Evolutionary conservation across 768 basidiomycete genomes (phyloP), one percentile per base, ranked within the genome.

Genomic region (Auriscalpium microsporum): DNA sequence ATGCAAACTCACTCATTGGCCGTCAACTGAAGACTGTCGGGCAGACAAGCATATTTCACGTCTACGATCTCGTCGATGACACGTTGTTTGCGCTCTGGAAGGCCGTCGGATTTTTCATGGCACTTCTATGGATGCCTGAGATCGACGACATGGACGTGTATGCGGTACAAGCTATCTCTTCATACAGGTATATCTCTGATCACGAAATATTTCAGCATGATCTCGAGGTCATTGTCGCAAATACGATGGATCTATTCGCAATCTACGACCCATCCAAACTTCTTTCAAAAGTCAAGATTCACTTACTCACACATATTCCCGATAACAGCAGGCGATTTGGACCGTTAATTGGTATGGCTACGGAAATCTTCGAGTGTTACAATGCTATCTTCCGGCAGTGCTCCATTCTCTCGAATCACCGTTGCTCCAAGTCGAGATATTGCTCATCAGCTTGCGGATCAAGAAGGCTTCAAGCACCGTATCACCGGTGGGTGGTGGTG

Each of bases 341-440:
- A 10, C 75, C 72, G 0, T 58, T 64, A 0, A 61, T 73, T 17
- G 55, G 63, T 0, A 67, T 59, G 38, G 65, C 72, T 1, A 76
- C 73, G 0, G 75, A 77, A 56, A 51, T 63, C 0, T 75, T 68
- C 57, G 76, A 78, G 56, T 68, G 65, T 48, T 78, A 67, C 58
- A 77, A 78, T 61, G 68, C 68, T 7, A 62, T 78, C 8, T 76
- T 77, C 49, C 64, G 73, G 1, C 56, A 64, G 14, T 74, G 72
- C 46, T 75, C 71, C 2, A 64, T 78, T 28, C 61, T 69, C 23
- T 71, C 69, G 10, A 78, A 78, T 52, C 76, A 74, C 35, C 69
- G 68, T 14, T n/a, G 71, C 75, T 0, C 75, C 76, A 14, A 74
- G 75, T 42, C 69, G 71, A 1, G 69, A 72, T 51, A 71, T 75